These are phyloP conservation scores for Fomitopsis betulina DNA, from an alignment of 1,284 basidiomycete genomes.

Conservation along the genomic window DNA sequence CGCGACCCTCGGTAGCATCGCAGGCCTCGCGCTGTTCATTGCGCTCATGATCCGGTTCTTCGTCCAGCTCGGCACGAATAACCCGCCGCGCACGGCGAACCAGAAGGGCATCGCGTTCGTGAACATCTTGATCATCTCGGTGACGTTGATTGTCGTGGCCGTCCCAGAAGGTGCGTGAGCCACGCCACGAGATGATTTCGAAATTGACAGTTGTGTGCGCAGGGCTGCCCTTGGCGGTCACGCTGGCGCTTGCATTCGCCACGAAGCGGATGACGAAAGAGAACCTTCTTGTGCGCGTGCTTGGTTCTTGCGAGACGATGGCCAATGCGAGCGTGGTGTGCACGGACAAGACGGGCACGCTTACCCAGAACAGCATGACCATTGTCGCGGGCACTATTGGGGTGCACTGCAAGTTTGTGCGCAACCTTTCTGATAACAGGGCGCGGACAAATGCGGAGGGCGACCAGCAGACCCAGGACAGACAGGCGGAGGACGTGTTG, in stretches of 20 bases:
- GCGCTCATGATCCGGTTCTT: constrained; percentile 95
- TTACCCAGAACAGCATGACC: constrained; percentile 93
- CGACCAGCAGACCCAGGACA: constrained; percentile 40
- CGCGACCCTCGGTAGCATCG: constrained; percentile 82
- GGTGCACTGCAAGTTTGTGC: constrained; percentile 91
- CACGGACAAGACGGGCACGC: constrained; percentile 93
- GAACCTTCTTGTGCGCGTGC: constrained; percentile 91
- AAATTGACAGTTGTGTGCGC: not conserved
- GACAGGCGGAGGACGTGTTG: not conserved
- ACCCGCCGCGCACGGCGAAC: constrained; percentile 61
- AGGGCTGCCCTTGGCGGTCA: constrained; percentile 95
- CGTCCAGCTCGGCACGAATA: constrained; percentile 67
- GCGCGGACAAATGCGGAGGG: constrained; percentile 80
- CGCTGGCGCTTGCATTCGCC: constrained; percentile 93
- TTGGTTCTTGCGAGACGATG: constrained; percentile 98
- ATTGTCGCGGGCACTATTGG: constrained; percentile 96
- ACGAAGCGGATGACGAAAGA: constrained; percentile 96
- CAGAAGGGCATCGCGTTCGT: constrained; percentile 91
- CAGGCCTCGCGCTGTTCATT: constrained; percentile 80
- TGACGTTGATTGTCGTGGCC: constrained; percentile 94
- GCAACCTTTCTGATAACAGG: constrained; percentile 70
- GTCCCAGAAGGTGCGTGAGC: constrained; percentile 82
- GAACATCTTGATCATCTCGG: constrained; percentile 91
- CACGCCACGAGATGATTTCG: not conserved
- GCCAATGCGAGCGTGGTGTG: constrained; percentile 95